Evolutionary conservation across 2,329 filamentous ascomycete genomes (phyloP).

Genomic region (Hypoxylon sp.): DNA sequence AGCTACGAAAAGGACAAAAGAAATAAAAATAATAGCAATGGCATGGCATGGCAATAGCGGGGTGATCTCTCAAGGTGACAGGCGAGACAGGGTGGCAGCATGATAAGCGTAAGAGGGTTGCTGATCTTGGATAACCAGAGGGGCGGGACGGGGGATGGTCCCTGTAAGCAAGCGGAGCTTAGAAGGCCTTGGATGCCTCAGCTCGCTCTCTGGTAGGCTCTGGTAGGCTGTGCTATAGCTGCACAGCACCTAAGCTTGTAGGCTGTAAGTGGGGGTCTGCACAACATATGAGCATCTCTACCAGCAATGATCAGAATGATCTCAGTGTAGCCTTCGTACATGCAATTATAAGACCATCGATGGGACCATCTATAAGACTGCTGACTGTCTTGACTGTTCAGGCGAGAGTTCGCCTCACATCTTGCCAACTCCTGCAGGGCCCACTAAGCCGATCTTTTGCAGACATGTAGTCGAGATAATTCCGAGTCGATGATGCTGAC

Average conservation of each 20-base stretch:
- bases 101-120: too few relatives aligned
- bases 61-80: conserved; percentile 29
- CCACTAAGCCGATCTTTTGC: conserved; percentile 14
- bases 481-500: conserved; percentile 20
- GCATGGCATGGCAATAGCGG: conserved; percentile 18
- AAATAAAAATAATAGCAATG: conserved; percentile 8
- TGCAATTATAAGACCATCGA: not conserved
- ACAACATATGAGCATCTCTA: too few relatives aligned
- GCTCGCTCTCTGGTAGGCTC: too few relatives aligned
- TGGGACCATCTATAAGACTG: not conserved
- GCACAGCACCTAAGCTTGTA: not conserved
- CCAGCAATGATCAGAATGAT: conserved; percentile 6
- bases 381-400: not conserved
- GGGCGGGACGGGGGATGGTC: conserved; percentile 30
- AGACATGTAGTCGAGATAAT: not conserved
- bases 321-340: not conserved
- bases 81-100: conserved; percentile 41
- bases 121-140: conserved; percentile 31
- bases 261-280: conserved; percentile 28
- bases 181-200: not conserved
- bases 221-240: not conserved
- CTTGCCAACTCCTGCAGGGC: conserved; percentile 17
- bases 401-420: not conserved
- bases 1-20: conserved; percentile 1
- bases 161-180: conserved; percentile 11